Evolutionary conservation across 2,329 filamentous ascomycete genomes (phyloP), one percentile per base, ranked within the genome.

Genomic region (Penicillium freii): DNA sequence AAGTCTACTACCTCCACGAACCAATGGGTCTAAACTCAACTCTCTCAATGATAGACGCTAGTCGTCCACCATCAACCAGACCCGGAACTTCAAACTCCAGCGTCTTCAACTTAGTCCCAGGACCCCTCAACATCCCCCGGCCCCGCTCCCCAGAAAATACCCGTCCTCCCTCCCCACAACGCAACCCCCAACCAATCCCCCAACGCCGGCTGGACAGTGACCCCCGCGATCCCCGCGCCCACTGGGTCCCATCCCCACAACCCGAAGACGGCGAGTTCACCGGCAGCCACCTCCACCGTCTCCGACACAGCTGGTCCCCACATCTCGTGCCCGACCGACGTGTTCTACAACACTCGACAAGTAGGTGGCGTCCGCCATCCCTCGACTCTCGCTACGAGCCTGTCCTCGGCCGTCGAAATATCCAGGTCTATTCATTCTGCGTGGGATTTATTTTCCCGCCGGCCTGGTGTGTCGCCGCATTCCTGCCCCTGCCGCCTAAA

Each of bases 391-490:
- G 83, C 3, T 84, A 86, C 39, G 84, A 82, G 36, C 81, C 83
- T 17, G 69, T 84, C 4, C 80, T 88, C 61, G 87, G 86, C 50
- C 83, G 84, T 61, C 83, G 89, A 60, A 92, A 92, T 68, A 76
- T 86, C 46, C 91, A 95, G 73, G 82, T 93, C 31, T 78, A 88
- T 51, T 78, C 90, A 48, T 95, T 95, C 74, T 84, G 87, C 54
- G 42, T 88, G 46, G 91, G 91, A 25, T 95, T 95, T 68, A 77
- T 93, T 46, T 85, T 91, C 68, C 91, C 90, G 6, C 81, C 91
- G 59, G 88, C 87, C 54, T 95, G 91, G 91, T 89, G 93, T 77
- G 79, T 91, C 61, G 91, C 87, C 1, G 84, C 90, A 1, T 81
- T 92, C 53, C 78, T 94, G 13, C 89, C 90, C 1, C 75, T 95